Base-by-base conservation (phyloP, 1,284 basidiomycete genomes). In the Vanrija sp. region DNA sequence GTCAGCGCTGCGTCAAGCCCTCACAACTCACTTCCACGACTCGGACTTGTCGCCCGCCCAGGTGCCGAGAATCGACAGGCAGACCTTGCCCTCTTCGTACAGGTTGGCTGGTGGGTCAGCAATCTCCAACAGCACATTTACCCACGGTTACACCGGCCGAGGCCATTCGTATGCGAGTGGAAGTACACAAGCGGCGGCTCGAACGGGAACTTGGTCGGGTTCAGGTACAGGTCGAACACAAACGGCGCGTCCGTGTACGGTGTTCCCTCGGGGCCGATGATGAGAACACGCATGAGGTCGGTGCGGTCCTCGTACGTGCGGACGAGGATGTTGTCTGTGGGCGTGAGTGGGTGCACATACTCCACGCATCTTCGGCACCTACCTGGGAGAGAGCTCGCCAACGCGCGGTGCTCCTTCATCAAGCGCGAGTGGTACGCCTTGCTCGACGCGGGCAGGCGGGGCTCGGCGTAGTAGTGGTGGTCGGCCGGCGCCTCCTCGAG, bases 71-170 rank as follows among this genome's bases (percentile, higher is more conserved):
- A 97, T 87, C 22, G 89, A 93, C 46, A 97, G 73, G 67, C 93
- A 97, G 38, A 97, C 91, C 73, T 95, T 95, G 42, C 92, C 92
- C 64, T 97, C 93, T 68, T 95, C 91, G 65, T 97, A 97, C 45
- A 96, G 76, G 74, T 97, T 96, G 23, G 78, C 85, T 87, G 39
- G 12, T 31, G 31, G 31, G 31, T 31, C 15, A 31, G 31, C 31
- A 14, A 9, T 14, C 5, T 2, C 4, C 31, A 4, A 4, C 37
- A 61, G 31, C 2, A 9, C 2, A 9, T 14, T 14, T 14, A 31
- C 31, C 31, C 31, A 31, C 59, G 72, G 51, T 68, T 77, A 85
- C 87, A 88, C 79, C 90, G 80, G 18, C 92, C 92, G 66, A 92
- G 91, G 10, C 90, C 92, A 70, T 90, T 89, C 10, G 93, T 96